Base-by-base conservation (phyloP, 2,329 filamentous ascomycete genomes). In the Hypoxylon sp. region DNA sequence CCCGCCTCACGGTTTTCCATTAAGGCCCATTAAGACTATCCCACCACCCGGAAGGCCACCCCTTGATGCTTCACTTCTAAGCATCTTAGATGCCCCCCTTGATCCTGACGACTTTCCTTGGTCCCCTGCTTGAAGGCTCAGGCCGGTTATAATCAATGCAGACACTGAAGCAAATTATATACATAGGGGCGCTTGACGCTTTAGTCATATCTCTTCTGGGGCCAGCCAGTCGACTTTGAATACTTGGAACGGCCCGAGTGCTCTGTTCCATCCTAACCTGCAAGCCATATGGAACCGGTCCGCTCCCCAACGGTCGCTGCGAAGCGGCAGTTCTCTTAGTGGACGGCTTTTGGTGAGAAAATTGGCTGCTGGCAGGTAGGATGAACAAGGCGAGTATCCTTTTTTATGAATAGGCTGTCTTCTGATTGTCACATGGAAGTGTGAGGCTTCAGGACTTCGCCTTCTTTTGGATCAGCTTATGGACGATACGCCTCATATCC, bases 291-390 rank as follows among this genome's bases (percentile, higher is more conserved):
- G 42, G 42, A n/a, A 18, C 51, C 32, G 45, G 26, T 28, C 30
- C 18, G 38, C 44, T 32, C 24, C 28, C 24, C 11, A 36, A 56
- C 42, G 40, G 22, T 58, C 44, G 28, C 26, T 33, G 30, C 50
- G 30, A 60, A 32, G 44, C 63, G 63, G 66, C 44, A 67, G 44
- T 64, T 67, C 32, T 56, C 53, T 26, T 45, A 64, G 56, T 66
- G 63, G 60, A 59, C 42, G 33, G 26, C 16, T 55, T 38, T 50
- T 46, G 22, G 64, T 54, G 49, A 58, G n/a, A 22, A 40, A 9
- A 30, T 16, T 9, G 45, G 52, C 44, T 30, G 59, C 54, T 58
- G 49, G 51, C 20, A 40, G 28, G 28, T 24, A 16, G 49, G 45
- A 59, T 55, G 16, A 33, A 44, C 14, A 59, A 11, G 49, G 36